Base-by-base conservation (phyloP, 768 basidiomycete genomes). In the Pleurotus salmoneostramineus region DNA sequence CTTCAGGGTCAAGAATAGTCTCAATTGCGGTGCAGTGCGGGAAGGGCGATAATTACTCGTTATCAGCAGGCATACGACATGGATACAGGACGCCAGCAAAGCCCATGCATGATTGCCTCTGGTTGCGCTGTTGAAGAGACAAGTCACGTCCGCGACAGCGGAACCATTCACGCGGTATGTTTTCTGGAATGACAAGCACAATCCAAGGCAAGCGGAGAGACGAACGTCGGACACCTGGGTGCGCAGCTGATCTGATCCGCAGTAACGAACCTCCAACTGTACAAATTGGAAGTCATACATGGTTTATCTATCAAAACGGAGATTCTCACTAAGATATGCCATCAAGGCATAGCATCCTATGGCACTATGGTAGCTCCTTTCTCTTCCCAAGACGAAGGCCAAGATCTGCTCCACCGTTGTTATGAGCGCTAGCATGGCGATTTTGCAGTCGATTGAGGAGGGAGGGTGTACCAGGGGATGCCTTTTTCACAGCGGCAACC, bases 381-480 rank as follows among this genome's bases (percentile, higher is more conserved):
- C 66, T 63, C 60, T 64, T 71, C 66, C 62, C 68, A 63, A 63
- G 64, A 59, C 65, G 50, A 54, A 54, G 63, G 48, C 63, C 60
- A 58, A 31, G 48, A 31, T 33, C 14, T 40, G 44, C 15, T 10
- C 44, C 44, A 45, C 56, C 54, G 58, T 68, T 42, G n/a, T 46
- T 66, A 34, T 36, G 50, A 56, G 44, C 51, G 57, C 57, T 48
- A 4, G 58, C 44, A 14, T 51, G 55, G 32, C 61, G 58, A 58
- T 62, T 59, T 50, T 68, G 62, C 58, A 78, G 60, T 64, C 77
- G 74, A 61, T 72, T 65, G 61, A 78, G 65, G 17, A 79, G 64
- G 14, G 71, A 70, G 34, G 65, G 58, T 6, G 64, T 46, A 37
- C 56, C 44, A 27, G 57, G 57, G 34, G 32, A 46, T 8, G 47